Evolutionary conservation across 2,329 filamentous ascomycete species (phyloP).

Genomic region (Talaromyces sp.): DNA sequence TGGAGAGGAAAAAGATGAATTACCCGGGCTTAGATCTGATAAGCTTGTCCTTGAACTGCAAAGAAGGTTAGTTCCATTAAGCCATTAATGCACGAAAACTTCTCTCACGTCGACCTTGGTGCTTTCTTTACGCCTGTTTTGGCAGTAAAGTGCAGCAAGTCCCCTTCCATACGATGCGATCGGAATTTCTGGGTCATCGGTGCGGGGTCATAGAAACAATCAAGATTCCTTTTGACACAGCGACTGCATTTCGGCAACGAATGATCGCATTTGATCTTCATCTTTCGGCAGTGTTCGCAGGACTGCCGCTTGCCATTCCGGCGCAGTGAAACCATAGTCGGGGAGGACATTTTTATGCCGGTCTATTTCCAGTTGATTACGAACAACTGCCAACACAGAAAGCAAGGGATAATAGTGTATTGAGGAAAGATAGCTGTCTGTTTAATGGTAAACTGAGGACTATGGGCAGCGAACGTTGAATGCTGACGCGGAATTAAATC

Average conservation of each 20-base stretch:
- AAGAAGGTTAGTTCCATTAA: neutral
- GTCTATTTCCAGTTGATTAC: neutral
- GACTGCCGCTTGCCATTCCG: conserved; percentile 1
- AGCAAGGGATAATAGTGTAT: neutral
- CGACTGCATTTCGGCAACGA: neutral
- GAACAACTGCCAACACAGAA: neutral
- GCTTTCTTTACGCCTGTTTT: neutral
- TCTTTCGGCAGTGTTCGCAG: neutral
- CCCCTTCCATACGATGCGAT: neutral
- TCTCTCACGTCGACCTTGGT: neutral
- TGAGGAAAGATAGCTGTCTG: neutral
- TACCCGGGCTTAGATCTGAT: neutral
- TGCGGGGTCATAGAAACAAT: neutral
- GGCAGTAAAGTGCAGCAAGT: neutral
- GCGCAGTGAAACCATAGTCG: neutral
- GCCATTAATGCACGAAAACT: neutral
- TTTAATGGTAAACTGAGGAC: neutral
- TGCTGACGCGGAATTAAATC: too few species aligned
- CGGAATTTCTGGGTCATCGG: neutral
- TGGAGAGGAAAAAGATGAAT: neutral
- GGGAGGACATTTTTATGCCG: neutral
- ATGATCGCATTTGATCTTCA: conserved; percentile 1
- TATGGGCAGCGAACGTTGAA: neutral
- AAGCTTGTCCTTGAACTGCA: neutral
- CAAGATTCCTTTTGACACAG: neutral